A percentile compares a stretch with the other conserved stretches of the same genome.
phyloP scores from a whole-genome alignment of 805 yeast species.

The Myxozyma vanderwaltii region DNA sequence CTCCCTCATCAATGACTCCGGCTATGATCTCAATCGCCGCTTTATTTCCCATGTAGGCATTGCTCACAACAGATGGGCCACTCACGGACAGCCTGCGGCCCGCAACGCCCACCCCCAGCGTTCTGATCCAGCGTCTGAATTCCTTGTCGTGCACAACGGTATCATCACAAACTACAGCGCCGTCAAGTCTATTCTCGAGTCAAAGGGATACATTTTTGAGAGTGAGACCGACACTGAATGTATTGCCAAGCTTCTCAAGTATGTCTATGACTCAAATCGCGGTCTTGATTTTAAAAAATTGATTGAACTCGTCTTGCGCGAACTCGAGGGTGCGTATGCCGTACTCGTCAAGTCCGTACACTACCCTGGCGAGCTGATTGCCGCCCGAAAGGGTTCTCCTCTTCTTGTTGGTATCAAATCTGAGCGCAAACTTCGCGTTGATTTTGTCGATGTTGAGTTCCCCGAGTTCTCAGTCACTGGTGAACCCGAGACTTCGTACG shows the following conservation, averaged over 20 bases:
- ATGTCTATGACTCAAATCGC: constrained; percentile 73
- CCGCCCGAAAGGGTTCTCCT: constrained; percentile 98
- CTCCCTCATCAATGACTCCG: constrained; percentile 53
- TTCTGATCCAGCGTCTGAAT: constrained; percentile 80
- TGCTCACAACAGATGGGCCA: constrained; percentile 99
- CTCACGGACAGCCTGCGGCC: constrained; percentile 91
- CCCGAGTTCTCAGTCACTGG: constrained; percentile 51
- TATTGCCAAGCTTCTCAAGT: constrained; percentile 92
- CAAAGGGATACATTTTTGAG: constrained; percentile 81
- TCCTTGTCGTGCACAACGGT: constrained; percentile 95
- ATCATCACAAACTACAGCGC: constrained; percentile 95
- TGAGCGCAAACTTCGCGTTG: constrained; percentile 91
- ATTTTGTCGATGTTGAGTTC: constrained; percentile 97
- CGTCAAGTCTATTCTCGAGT: constrained; percentile 73
- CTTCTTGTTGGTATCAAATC: constrained; percentile 96
- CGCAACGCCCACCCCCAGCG: constrained; percentile 95
- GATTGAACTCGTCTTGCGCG: constrained; percentile 87
- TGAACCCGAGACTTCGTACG: constrained; percentile 22
- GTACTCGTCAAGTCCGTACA: constrained; percentile 86
- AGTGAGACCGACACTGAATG: constrained; percentile 98
- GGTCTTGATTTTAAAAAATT: constrained; percentile 86
- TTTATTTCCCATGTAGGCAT: constrained; percentile 90
- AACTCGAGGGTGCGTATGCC: constrained; percentile 97
- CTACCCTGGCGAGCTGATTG: constrained; percentile 94
- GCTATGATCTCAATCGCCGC: constrained; percentile 60